Base-by-base conservation (phyloP, 305 asterid genomes). In the Stenogyne calaminthoides region DNA sequence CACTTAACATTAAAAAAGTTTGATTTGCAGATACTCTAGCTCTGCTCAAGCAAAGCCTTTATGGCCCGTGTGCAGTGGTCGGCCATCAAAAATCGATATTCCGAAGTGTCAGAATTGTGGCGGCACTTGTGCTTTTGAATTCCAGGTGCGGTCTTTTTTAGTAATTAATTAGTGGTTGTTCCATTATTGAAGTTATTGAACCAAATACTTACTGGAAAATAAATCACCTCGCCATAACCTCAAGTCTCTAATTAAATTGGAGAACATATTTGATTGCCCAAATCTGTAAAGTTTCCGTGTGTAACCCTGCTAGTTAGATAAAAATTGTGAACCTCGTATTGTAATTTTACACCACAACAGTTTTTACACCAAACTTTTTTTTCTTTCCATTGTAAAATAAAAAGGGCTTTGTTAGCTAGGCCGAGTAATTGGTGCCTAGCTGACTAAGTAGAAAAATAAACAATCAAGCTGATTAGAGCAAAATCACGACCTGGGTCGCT, bases 61-160 rank as follows among this genome's bases (percentile, higher is more conserved):
- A 69, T 92, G 97, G 98, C 98, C 98, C 10, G 74, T 89, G 58
- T 83, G 83, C 60, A 78, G 96, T 80, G 97, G 97, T 62, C 92
- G 84, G 42, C 92, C 96, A 62, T 85, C 92, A 71, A 83, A 65
- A 64, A 46, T 68, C 36, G 94, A 95, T 80, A 90, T 92, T 74
- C 97, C 91, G 9, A 84, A 78, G 47, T 92, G 98, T 71, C 75
- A 68, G 80, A 71, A 83, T 71, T 95, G 99, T 79, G 96, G 94
- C 29, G 76, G 86, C 57, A 66, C 77, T 57, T 87, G 91, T 36
- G 75, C 74, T 52, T 90, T 89, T 77, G 99, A 92, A 77, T 88
- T 95, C 80, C 99, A 92, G 99, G 99, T 94, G 62, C 9, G 42
- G 64, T 65, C 57, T 69, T 62, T 29, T 16, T 66, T 68, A 14